These are phyloP conservation scores for Pseudogymnoascus sp. DNA, from an alignment of 2,329 filamentous ascomycete species.

Conservation along the genomic window DNA sequence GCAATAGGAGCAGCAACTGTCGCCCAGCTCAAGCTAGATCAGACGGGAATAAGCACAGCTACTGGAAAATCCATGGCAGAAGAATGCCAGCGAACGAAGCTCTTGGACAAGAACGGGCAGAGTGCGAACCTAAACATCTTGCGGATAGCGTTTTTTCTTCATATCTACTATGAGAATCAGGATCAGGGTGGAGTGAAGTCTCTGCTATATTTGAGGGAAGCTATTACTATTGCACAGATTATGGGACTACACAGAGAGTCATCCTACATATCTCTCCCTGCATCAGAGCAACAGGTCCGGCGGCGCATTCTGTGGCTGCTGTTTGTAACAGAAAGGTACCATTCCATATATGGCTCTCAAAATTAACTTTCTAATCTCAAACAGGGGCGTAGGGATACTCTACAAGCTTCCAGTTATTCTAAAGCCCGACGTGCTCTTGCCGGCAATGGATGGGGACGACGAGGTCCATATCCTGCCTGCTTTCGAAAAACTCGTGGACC, in stretches of 20 bases:
- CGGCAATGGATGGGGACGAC: slow-evolving; percentile 33
- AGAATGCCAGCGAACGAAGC: slow-evolving; percentile 31
- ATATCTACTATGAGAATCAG: slow-evolving; percentile 46
- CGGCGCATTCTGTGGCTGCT: slow-evolving; percentile 41
- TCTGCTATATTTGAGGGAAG: slow-evolving; percentile 42
- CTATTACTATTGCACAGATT: slow-evolving; percentile 45
- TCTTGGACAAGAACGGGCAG: slow-evolving; percentile 25
- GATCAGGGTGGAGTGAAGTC: slow-evolving; percentile 39
- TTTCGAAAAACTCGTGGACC: slow-evolving; percentile 41
- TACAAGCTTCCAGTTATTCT: slow-evolving; percentile 43
- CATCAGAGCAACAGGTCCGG: slow-evolving; percentile 38
- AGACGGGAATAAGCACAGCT: slow-evolving; percentile 24
- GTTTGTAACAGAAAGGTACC: slow-evolving; percentile 39
- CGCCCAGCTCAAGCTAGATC: slow-evolving; percentile 40
- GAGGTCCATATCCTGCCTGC: slow-evolving; percentile 40
- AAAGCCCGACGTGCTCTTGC: slow-evolving; percentile 34
- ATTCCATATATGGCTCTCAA: background rate
- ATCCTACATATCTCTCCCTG: slow-evolving; percentile 32
- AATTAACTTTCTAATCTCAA: slow-evolving; percentile 19
- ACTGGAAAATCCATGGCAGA: slow-evolving; percentile 31
- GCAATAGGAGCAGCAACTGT: slow-evolving; percentile 42
- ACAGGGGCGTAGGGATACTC: slow-evolving; percentile 42
- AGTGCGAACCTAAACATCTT: slow-evolving; percentile 35
- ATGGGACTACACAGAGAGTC: slow-evolving; percentile 40
- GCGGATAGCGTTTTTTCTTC: slow-evolving; percentile 43